phyloP scores from a whole-genome alignment of 2,329 filamentous ascomycete genomes.

The Pseudogymnoascus sp. region DNA sequence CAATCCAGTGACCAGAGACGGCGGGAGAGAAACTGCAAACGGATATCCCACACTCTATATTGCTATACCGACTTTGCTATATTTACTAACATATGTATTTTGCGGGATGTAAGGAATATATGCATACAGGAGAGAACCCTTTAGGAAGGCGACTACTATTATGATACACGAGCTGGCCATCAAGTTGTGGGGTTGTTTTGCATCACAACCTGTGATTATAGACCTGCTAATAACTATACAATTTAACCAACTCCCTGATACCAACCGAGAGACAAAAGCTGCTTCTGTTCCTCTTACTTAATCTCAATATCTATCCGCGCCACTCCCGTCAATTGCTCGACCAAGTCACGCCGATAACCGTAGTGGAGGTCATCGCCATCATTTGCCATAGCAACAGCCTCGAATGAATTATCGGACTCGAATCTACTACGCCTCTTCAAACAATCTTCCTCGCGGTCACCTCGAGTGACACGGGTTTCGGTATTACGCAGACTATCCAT shows the following conservation, averaged over 20 bases:
- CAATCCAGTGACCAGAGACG: not conserved
- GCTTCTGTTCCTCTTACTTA: slow-evolving; percentile 11
- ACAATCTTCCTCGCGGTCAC: not conserved
- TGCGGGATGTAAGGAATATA: not conserved
- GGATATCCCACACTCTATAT: not conserved
- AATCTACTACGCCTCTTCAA: not conserved
- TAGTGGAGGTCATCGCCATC: not conserved
- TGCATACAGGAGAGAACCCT: not conserved
- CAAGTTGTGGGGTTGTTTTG: not conserved
- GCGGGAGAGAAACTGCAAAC: not conserved
- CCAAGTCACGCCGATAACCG: slow-evolving; percentile 18
- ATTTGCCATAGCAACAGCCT: slow-evolving; percentile 9
- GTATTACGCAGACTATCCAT: slow-evolving; percentile 17
- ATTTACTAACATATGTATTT: not conserved
- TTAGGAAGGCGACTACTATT: not conserved
- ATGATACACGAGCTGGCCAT: not conserved
- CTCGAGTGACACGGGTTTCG: not conserved
- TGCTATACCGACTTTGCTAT: slow-evolving; percentile 1
- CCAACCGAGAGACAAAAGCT: not conserved
- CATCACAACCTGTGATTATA: not conserved
- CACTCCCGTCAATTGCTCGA: slow-evolving; percentile 31
- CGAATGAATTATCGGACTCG: slow-evolving; percentile 8
- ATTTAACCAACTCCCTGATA: not conserved
- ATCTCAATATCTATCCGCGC: slow-evolving; percentile 34
- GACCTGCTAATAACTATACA: not conserved